Evolutionary conservation across 257 asterid species (phyloP), one percentile per base, ranked within the genome.

Genomic region (Vinca minor): DNA sequence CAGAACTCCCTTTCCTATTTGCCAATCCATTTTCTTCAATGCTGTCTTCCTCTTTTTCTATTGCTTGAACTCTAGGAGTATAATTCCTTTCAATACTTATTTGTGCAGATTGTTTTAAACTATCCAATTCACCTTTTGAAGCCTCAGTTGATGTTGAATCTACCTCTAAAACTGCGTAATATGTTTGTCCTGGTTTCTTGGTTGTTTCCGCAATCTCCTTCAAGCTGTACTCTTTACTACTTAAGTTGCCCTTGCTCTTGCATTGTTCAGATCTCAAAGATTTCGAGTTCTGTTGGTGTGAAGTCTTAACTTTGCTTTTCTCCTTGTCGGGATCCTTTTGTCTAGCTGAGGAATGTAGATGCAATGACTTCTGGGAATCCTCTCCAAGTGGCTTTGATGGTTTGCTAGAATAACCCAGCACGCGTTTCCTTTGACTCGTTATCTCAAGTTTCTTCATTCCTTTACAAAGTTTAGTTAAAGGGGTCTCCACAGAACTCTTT

Each of bases 401-500:
- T 53, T 78, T 77, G 62, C 74, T 69, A 47, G 80, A 70, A 73
- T 41, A 64, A 36, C 73, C 81, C 78, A 81, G 66, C n/a, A 61
- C 64, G 14, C 67, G 75, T 67, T 86, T 86, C 72, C 67, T 86
- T 76, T 83, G 88, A 58, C 84, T 85, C 10, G 88, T 71, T 54
- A 88, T 76, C 79, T 86, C 93, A 44, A 89, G 88, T 83, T 69
- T 89, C 68, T 80, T 79, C 88, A 82, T 78, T 64, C 85, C 84
- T 62, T 84, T 82, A 49, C 89, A 82, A 56, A 89, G 69, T 63
- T 82, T 89, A 4, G 85, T 73, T 60, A 83, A 26, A 21, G 96
- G 94, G 0, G 79, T 87, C 42, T 92, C 91, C 29, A 65, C 77
- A 13, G 92, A 81, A 49, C 82, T 77, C 83, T 83, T 87, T 7